Conservation (phyloP, 2,329 filamentous ascomycete species). For the Alternaria sp. region DNA sequence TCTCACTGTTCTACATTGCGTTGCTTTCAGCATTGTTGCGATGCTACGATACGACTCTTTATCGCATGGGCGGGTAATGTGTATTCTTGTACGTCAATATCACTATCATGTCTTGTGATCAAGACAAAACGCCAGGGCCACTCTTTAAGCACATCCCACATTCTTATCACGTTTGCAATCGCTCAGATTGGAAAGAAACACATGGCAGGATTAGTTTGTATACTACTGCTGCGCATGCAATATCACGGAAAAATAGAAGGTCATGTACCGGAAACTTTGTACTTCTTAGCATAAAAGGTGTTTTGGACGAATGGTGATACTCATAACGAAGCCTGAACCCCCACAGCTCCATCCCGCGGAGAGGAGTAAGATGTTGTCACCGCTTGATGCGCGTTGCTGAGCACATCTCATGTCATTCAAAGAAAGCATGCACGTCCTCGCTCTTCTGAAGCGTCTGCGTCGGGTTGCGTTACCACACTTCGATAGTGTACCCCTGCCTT, state of each 20-base stretch:
- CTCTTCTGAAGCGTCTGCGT: slow-evolving; percentile 1
- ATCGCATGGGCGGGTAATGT: slow-evolving; percentile 3
- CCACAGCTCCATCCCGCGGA: neutral
- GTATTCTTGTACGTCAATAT: slow-evolving; percentile 3
- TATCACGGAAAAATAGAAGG: slow-evolving; percentile 1
- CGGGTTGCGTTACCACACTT: slow-evolving; percentile 3
- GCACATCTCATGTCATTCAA: slow-evolving; percentile 9
- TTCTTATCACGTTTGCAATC: slow-evolving; percentile 7
- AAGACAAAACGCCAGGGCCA: slow-evolving; percentile 31
- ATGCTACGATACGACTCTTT: neutral
- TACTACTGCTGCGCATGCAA: slow-evolving; percentile 5
- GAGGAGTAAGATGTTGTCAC: neutral
- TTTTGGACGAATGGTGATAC: slow-evolving; percentile 2
- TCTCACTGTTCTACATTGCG: neutral
- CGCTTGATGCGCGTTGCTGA: neutral
- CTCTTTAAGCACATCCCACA: slow-evolving; percentile 20
- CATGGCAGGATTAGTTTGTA: slow-evolving; percentile 5
- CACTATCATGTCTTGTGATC: slow-evolving; percentile 3
- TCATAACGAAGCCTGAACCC: slow-evolving; percentile 1
- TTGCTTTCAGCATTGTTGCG: slow-evolving; percentile 1
- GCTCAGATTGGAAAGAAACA: neutral
- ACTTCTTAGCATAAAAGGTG: slow-evolving; percentile 11
- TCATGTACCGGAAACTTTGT: slow-evolving; percentile 17
- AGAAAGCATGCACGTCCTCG: slow-evolving; percentile 8
- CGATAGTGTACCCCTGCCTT: slow-evolving; percentile 1